Evolutionary conservation across 495 filamentous ascomycete genomes (phyloP).

Genomic region (Lentithecium fluviatile): DNA sequence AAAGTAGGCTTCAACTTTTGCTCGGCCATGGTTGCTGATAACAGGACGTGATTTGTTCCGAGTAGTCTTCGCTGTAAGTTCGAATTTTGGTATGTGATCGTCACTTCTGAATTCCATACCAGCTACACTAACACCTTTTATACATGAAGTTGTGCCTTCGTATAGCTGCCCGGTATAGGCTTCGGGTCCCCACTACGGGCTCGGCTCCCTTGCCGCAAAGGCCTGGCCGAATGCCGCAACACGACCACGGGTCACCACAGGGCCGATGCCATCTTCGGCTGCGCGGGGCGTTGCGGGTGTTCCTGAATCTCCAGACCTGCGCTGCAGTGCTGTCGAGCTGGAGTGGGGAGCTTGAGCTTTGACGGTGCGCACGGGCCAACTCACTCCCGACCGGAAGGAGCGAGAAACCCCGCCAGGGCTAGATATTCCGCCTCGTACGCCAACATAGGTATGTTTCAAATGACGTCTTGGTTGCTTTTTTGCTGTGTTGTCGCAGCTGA

Average conservation of each 20-base stretch:
- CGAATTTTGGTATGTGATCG: neutral
- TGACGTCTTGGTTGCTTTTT: no score
- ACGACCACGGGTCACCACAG: constrained; percentile 7
- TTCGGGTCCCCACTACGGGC: constrained; percentile 29
- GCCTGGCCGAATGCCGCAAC: constrained; percentile 21
- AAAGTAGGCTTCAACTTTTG: constrained; percentile 23
- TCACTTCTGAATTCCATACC: neutral
- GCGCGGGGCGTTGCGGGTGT: constrained; percentile 12
- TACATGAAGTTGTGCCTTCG: constrained; percentile 7
- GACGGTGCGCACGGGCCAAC: neutral
- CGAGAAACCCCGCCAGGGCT: no score
- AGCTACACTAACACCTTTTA: constrained; percentile 9
- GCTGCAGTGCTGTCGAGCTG: neutral
- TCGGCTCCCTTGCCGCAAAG: constrained; percentile 8
- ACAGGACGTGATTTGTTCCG: neutral
- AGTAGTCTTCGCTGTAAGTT: neutral
- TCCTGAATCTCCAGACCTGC: constrained; percentile 16
- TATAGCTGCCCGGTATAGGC: constrained; percentile 1
- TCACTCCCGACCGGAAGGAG: no score
- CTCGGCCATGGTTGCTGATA: constrained; percentile 19
- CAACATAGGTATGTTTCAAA: no score
- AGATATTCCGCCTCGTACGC: no score
- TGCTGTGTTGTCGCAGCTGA: no score
- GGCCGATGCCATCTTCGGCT: constrained; percentile 11
- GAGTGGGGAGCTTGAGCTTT: neutral